phyloP scores from a whole-genome alignment of 441 rosid genomes.

The Gossypium gossypioides region DNA sequence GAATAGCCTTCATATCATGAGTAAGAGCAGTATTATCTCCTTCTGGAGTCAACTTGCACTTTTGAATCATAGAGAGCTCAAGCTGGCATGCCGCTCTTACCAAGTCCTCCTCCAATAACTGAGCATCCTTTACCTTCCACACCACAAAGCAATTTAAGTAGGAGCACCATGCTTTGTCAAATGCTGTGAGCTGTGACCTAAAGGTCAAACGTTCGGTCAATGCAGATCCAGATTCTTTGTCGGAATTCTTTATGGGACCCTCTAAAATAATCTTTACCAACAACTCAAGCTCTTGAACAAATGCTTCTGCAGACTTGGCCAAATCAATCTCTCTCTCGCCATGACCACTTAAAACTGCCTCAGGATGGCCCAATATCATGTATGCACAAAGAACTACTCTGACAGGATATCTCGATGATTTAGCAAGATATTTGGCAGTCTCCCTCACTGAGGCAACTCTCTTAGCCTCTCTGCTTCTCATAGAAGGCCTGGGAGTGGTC shows the following conservation, averaged over 20 bases:
- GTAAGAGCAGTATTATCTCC: constrained; percentile 52
- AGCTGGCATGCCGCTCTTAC: constrained; percentile 97
- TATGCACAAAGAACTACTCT: constrained; percentile 81
- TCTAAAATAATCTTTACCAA: constrained; percentile 57
- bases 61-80: constrained; percentile 91
- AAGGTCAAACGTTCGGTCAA: constrained; percentile 47
- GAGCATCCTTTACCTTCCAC: constrained; percentile 97
- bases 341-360: constrained; percentile 80
- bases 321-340: constrained; percentile 76
- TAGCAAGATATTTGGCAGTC: constrained; percentile 27
- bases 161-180: constrained; percentile 80
- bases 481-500: constrained; percentile 29
- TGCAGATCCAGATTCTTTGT: constrained; percentile 35
- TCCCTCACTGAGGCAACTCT: constrained; percentile 25
- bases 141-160: constrained; percentile 76
- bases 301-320: constrained; percentile 52
- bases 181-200: constrained; percentile 61
- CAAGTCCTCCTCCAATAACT: constrained; percentile 71
- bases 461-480: constrained; percentile 39
- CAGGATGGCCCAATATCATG: constrained; percentile 90
- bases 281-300: constrained; percentile 60
- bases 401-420: constrained; percentile 65
- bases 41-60: constrained; percentile 58
- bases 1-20: constrained; percentile 84
- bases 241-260: constrained; percentile 58